A percentile compares a stretch with the other conserved stretches of the same genome.
Evolutionary conservation across 1,284 basidiomycete species (phyloP).

Genomic region (Trichosporon inkin): DNA sequence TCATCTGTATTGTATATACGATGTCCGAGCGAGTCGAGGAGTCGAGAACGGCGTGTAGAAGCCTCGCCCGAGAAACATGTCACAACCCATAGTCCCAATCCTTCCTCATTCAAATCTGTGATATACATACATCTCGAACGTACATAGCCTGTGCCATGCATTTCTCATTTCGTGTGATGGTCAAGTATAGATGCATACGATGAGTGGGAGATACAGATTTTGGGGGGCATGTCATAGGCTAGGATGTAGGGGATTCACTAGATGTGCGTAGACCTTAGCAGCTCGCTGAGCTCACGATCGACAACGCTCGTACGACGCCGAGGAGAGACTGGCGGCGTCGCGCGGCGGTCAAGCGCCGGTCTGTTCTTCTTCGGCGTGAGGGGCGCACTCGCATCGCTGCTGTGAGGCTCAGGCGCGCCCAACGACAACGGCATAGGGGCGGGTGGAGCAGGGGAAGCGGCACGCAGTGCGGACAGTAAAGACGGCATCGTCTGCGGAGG

Average conservation of each 20-base stretch:
- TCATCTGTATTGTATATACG: background rate
- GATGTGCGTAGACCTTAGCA: background rate
- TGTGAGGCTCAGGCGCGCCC: background rate
- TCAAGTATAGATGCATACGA: background rate
- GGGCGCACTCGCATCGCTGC: background rate
- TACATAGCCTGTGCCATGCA: background rate
- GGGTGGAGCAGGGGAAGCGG: background rate
- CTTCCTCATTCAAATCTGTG: background rate
- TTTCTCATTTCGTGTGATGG: background rate
- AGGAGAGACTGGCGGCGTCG: background rate
- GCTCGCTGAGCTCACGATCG: background rate
- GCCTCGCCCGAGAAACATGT: too few relatives aligned
- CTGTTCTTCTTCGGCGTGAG: background rate
- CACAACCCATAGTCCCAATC: background rate
- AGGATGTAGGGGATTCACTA: too few relatives aligned
- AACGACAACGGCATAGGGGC: background rate
- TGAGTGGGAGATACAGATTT: background rate
- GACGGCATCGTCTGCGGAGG: background rate
- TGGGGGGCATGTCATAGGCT: background rate
- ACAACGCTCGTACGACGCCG: background rate
- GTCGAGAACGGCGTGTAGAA: too few relatives aligned
- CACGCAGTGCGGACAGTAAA: background rate
- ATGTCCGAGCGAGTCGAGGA: too few relatives aligned
- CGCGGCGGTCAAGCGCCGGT: background rate
- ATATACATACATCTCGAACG: slow-evolving; percentile 3